Base-by-base conservation (phyloP, 2,329 filamentous ascomycete species). In the Colletotrichum lini region DNA sequence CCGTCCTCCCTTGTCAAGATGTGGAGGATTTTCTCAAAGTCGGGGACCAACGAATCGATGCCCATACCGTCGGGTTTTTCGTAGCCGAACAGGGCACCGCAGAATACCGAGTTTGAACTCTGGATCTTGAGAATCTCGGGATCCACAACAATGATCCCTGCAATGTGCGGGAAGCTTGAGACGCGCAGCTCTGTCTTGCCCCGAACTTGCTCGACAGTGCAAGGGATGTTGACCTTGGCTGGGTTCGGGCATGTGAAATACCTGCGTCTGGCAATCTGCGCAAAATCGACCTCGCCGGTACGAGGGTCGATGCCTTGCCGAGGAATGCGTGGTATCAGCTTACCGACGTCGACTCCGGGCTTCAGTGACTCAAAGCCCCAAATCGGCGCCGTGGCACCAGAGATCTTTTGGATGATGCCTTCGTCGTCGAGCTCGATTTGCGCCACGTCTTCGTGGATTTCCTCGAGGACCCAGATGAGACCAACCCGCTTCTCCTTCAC, bases 401-500 rank as follows among this genome's bases (percentile, higher is more conserved):
- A 87, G 47, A 93, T 87, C 62, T 88, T 90, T 38, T 90, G 87
- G 21, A 98, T 89, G 53, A 88, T 87, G 52, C 94, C 95, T 38
- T 94, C 91, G 67, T 95, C 92, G 78, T 97, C 93, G 23, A 97
- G 87, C 13, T 86, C 88, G 53, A 99, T 82, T 72, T 90, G 89
- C 4, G 94, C 95, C 49, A 96, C 92, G 79, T 99, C 95, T 82
- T 99, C 96, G 66, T 96, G 94, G 72, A 99, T 98, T 82, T 99
- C 96, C 80, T 99, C 96, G 2, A 99, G 84, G 10, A 99, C 96
- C 96, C 96, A 99, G 72, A 99, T 98, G 71, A 99, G 83, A 12
- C 96, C 95, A 63, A 94, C 91, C 59, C 92, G 90, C 82, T 99
- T 99, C 81, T 99, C 96, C 84, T 99, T 99, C 4, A 99, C 96